phyloP scores from a whole-genome alignment of 164 flowering plant species.

The Chimonanthus salicifolius region DNA sequence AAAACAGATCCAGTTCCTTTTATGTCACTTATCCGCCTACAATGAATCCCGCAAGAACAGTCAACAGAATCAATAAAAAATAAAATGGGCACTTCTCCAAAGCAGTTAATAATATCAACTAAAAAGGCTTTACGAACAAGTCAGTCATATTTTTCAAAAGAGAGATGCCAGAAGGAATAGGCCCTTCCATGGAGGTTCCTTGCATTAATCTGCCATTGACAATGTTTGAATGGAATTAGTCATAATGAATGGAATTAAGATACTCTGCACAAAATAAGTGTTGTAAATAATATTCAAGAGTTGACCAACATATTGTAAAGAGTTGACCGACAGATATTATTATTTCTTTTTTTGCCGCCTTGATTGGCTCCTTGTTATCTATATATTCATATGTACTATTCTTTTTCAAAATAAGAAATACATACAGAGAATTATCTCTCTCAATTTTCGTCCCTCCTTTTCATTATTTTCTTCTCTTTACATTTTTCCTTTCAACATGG shows the following conservation, averaged over 20 bases:
- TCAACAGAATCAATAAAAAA: background rate
- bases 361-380: too few species aligned
- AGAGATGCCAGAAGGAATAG: constrained; percentile 52
- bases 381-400: too few species aligned
- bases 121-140: constrained; percentile 36
- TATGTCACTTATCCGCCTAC: constrained; percentile 74
- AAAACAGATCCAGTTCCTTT: constrained; percentile 37
- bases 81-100: background rate
- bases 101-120: background rate
- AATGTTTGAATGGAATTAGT: background rate
- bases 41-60: background rate
- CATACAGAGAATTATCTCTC: too few species aligned
- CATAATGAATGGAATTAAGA: too few species aligned
- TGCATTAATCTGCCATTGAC: constrained; percentile 40
- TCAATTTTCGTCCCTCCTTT: too few species aligned
- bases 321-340: background rate
- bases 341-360: too few species aligned
- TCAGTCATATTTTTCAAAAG: constrained; percentile 29
- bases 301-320: too few species aligned
- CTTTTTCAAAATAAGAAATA: too few species aligned
- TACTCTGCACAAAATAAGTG: background rate
- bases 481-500: too few species aligned
- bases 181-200: constrained; percentile 60
- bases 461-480: too few species aligned
- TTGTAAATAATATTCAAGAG: background rate